Conservation (phyloP, 306 rosid species). For the Gleditsia sinensis region DNA sequence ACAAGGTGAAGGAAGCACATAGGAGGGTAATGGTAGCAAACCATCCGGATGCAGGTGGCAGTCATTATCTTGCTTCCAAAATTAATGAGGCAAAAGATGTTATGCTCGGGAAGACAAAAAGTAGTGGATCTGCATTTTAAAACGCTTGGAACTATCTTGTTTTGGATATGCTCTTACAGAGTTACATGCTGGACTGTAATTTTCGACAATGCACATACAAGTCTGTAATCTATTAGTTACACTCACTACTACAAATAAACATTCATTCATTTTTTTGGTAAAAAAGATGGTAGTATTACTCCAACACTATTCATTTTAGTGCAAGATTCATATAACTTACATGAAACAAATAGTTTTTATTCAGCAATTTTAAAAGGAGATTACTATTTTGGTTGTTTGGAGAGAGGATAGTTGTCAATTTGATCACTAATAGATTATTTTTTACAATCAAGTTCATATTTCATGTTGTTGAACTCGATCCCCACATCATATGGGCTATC, state of each 20-base stretch:
- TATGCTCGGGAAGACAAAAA: conserved; percentile 63
- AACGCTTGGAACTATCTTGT: conserved; percentile 1
- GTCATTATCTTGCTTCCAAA: conserved; percentile 83
- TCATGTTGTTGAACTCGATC: too few relatives aligned
- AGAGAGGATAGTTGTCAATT: not conserved
- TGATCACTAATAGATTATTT: not conserved
- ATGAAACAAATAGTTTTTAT: too few relatives aligned
- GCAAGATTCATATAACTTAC: too few relatives aligned
- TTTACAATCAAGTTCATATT: too few relatives aligned
- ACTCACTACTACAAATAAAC: too few relatives aligned
- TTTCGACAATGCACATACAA: not conserved
- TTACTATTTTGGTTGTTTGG: not conserved
- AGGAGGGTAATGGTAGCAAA: conserved; percentile 80
- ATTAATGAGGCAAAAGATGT: conserved; percentile 76
- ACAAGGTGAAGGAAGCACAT: conserved; percentile 80
- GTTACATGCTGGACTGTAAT: not conserved
- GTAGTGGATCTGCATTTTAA: conserved; percentile 65
- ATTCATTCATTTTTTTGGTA: too few relatives aligned
- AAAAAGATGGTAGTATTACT: too few relatives aligned
- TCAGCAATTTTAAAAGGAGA: too few relatives aligned
- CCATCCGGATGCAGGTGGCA: conserved; percentile 84
- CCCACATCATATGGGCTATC: too few relatives aligned
- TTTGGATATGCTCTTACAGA: not conserved
- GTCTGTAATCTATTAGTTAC: too few relatives aligned
- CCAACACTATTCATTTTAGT: too few relatives aligned